Conservation (phyloP, 352 stramenopile species). For the Globisporangium heterothallicum region DNA sequence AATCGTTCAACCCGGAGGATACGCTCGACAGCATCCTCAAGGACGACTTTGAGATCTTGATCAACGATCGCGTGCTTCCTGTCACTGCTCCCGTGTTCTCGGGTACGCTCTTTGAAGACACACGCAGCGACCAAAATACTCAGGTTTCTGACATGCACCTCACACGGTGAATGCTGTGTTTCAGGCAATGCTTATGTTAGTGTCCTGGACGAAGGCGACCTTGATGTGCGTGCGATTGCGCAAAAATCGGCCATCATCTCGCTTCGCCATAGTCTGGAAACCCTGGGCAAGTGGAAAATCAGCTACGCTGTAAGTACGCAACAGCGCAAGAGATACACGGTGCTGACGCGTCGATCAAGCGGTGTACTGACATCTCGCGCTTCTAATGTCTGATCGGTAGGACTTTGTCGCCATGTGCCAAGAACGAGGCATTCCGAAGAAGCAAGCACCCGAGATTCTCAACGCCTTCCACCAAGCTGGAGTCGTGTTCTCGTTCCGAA, state of each 20-base stretch:
- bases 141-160: too few species aligned
- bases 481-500: conserved; percentile 78
- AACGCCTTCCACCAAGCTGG: conserved; percentile 72
- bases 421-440: conserved; percentile 78
- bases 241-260: conserved; percentile 80
- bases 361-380: background rate
- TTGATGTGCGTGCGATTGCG: conserved; percentile 71
- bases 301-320: conserved; percentile 31
- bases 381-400: conserved; percentile 12
- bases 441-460: conserved; percentile 71
- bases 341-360: too few species aligned
- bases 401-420: conserved; percentile 69
- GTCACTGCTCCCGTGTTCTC: conserved; percentile 70
- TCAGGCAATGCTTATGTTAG: conserved; percentile 66
- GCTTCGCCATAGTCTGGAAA: conserved; percentile 64
- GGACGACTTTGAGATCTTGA: conserved; percentile 77
- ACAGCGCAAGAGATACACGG: too few species aligned
- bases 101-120: conserved; percentile 14
- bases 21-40: conserved; percentile 63
- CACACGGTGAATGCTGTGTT: background rate
- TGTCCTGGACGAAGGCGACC: conserved; percentile 62
- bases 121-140: too few species aligned
- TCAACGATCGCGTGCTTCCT: conserved; percentile 74
- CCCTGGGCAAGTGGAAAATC: conserved; percentile 77
- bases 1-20: conserved; percentile 53